Evolutionary conservation across 345 rosid genomes (phyloP), one percentile per base, ranked within the genome.

Genomic region (Litchi chinensis): DNA sequence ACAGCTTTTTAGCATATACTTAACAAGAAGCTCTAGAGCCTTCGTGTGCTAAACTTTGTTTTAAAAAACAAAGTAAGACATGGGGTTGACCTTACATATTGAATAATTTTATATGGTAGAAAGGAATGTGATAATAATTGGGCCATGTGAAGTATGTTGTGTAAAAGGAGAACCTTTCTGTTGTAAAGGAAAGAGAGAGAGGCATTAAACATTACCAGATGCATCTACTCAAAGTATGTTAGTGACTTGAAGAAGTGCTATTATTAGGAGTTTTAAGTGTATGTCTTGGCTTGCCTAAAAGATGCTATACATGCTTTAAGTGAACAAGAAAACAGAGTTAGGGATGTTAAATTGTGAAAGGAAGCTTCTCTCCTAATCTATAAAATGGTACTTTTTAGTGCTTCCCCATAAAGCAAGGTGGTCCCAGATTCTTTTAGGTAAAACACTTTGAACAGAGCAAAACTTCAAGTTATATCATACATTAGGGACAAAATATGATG

Each of bases 311-410:
- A 54, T 44, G 69, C 2, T 10, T 18, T 18, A 50, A 15, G 80
- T 50, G 5, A 73, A 68, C 63, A 78, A 39, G 60, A 56, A 76
- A 7, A 76, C 52, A 50, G 68, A 28, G 86, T 67, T 74, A 24
- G 82, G 76, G 70, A 39, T 78, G 83, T 54, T 7, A 68, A 79
- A 60, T 67, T 82, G 69, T 65, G 37, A 76, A 71, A 63, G 85
- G 90, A 83, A 87, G 78, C 86, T 85, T 85, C 84, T 76, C 77
- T 79, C 59, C 79, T 79, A 82, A 69, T 56, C 80, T 56, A 78
- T 60, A 22, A 32, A 81, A 62, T 54, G 24, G 56, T 50, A 74
- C 78, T 48, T 76, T 62, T 56, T 70, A 48, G 74, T 67, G 77
- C 28, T 73, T 56, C 77, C 52, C 62, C 77, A 73, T 68, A 76